Evolutionary conservation across 1,284 basidiomycete genomes (phyloP).

Genomic region (Marasmius tenuissimus): DNA sequence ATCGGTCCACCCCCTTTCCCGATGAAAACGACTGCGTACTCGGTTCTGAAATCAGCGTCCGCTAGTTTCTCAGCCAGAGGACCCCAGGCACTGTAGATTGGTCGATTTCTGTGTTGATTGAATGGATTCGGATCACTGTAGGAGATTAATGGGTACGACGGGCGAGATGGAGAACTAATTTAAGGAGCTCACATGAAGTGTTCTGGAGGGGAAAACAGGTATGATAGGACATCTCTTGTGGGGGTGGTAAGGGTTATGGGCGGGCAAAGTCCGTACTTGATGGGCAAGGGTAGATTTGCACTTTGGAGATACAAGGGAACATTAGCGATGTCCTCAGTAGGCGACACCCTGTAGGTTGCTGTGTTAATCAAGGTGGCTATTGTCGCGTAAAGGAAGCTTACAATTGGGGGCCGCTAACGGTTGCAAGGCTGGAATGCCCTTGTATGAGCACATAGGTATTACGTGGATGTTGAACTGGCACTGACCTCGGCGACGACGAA

Average conservation of each 20-base stretch:
- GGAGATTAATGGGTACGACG: constrained; percentile 22
- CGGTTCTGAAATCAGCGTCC: constrained; percentile 68
- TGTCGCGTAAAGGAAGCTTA: background rate
- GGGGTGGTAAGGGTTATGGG: constrained; percentile 54
- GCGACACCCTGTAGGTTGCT: constrained; percentile 9
- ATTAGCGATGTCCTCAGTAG: constrained; percentile 8
- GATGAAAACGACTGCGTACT: constrained; percentile 50
- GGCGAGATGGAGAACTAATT: constrained; percentile 9
- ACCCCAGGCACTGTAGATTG: constrained; percentile 67
- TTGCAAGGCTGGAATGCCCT: background rate
- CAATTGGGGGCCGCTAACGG: background rate
- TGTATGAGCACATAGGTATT: constrained; percentile 10
- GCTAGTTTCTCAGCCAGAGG: constrained; percentile 67
- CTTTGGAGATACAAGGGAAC: constrained; percentile 6
- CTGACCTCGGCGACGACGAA: constrained; percentile 33
- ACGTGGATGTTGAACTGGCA: constrained; percentile 14
- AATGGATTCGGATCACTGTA: constrained; percentile 31
- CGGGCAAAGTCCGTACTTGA: constrained; percentile 50
- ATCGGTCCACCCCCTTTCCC: background rate
- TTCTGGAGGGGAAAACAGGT: constrained; percentile 73
- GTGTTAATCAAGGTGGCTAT: background rate
- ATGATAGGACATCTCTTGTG: constrained; percentile 63
- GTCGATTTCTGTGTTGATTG: constrained; percentile 31
- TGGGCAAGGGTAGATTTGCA: constrained; percentile 33
- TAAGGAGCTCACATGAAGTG: constrained; percentile 44